These are phyloP conservation scores for Venturia carpophila DNA, from an alignment of 2,329 filamentous ascomycete genomes.

Conservation along the genomic window DNA sequence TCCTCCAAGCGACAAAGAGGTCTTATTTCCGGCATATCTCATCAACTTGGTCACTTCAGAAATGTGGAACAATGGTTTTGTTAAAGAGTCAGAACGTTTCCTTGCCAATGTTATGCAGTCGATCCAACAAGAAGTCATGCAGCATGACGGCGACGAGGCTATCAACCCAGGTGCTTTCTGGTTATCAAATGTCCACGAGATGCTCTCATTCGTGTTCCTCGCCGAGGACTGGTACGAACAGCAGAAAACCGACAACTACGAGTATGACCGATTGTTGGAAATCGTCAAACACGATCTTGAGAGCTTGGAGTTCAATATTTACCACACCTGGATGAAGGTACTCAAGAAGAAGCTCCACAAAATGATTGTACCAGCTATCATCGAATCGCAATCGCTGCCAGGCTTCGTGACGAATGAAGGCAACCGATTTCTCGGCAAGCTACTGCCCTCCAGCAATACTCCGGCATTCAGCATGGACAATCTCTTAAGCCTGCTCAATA, in stretches of 20 bases:
- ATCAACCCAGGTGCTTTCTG: conserved; percentile 98
- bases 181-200: conserved; percentile 98
- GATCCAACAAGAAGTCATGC: conserved; percentile 98
- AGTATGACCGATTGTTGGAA: conserved; percentile 93
- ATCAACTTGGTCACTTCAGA: conserved; percentile 99
- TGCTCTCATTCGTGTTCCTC: conserved; percentile 98
- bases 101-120: conserved; percentile 99
- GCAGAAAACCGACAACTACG: conserved; percentile 98
- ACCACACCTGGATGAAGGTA: conserved; percentile 99
- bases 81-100: conserved; percentile 98
- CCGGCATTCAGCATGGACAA: conserved; percentile 99
- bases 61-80: conserved; percentile 99
- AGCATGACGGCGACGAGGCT: conserved; percentile 93
- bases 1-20: conserved; percentile 93
- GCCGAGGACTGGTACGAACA: conserved; percentile 99
- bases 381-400: conserved; percentile 94
- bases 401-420: conserved; percentile 98
- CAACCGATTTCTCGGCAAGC: conserved; percentile 95
- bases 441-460: conserved; percentile 79
- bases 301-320: conserved; percentile 98
- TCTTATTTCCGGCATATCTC: conserved; percentile 95
- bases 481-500: conserved; percentile 88
- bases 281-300: conserved; percentile 99
- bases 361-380: conserved; percentile 99
- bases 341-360: conserved; percentile 98